Percentiles rank a stretch among this genome's conserved stretches.
phyloP scores from a whole-genome alignment of 2,329 filamentous ascomycete species.

The Paraphaeosphaeria minitans region DNA sequence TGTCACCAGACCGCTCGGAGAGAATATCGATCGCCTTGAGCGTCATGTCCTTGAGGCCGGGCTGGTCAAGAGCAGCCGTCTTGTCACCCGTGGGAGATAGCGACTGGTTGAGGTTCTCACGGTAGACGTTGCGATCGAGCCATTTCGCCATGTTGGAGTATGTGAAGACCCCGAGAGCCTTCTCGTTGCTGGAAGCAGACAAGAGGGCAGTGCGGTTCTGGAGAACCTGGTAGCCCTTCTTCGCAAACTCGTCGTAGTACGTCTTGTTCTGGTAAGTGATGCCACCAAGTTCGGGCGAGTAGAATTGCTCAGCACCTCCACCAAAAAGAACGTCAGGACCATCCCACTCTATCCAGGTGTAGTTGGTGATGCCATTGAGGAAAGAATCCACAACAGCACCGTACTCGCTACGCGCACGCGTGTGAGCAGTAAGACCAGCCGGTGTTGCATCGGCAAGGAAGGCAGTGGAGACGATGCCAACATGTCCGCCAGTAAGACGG shows the following conservation, averaged over 20 bases:
- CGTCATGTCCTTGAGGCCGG: slow-evolving; percentile 88
- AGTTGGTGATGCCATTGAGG: slow-evolving; percentile 76
- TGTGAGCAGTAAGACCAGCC: slow-evolving; percentile 66
- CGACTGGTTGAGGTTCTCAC: slow-evolving; percentile 68
- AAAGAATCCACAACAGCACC: slow-evolving; percentile 76
- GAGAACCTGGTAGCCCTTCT: slow-evolving; percentile 73
- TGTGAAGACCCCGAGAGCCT: slow-evolving; percentile 78
- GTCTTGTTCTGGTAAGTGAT: slow-evolving; percentile 72
- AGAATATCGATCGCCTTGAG: slow-evolving; percentile 83
- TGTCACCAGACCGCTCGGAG: slow-evolving; percentile 65
- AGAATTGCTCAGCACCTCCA: slow-evolving; percentile 82
- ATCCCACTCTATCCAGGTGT: slow-evolving; percentile 76
- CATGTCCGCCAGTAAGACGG: slow-evolving; percentile 66
- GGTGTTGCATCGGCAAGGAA: slow-evolving; percentile 83
- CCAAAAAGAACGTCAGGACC: slow-evolving; percentile 84
- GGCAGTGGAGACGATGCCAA: slow-evolving; percentile 75
- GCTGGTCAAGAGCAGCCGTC: slow-evolving; percentile 71
- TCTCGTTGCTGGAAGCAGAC: slow-evolving; percentile 61
- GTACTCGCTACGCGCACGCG: slow-evolving; percentile 70
- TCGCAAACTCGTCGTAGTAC: slow-evolving; percentile 72
- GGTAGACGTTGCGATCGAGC: slow-evolving; percentile 84
- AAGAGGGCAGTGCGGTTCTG: slow-evolving; percentile 75
- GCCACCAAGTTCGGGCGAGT: slow-evolving; percentile 58
- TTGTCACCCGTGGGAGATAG: slow-evolving; percentile 72
- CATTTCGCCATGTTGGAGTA: slow-evolving; percentile 78